A percentile compares a stretch with the other conserved stretches of the same genome.
Conservation (phyloP, 140 eudicot genomes). For the Erigeron philadelphicus region DNA sequence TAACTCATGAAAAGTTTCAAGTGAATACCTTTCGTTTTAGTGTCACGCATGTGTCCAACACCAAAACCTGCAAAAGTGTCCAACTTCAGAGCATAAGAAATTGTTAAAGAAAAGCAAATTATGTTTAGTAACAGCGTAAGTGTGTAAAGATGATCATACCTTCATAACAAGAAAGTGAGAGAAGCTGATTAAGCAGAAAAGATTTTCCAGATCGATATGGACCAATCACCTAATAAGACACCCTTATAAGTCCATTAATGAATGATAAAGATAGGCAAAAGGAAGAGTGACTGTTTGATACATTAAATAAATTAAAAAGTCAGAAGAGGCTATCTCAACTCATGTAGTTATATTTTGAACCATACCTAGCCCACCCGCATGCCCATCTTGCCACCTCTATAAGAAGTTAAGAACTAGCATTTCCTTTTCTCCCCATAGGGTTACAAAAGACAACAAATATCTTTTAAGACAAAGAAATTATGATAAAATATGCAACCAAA, state of each 20-base stretch:
- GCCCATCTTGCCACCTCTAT: conserved; percentile 10
- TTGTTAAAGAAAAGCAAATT: conserved; percentile 21
- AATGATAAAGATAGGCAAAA: background rate
- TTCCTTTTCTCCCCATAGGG: background rate
- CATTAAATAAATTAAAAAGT: background rate
- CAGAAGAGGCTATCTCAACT: background rate
- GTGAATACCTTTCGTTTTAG: conserved; percentile 83
- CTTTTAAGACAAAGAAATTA: background rate
- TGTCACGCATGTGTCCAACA: conserved; percentile 99
- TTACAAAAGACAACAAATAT: background rate
- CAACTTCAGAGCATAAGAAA: conserved; percentile 23
- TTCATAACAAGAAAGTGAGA: conserved; percentile 88
- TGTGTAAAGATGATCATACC: conserved; percentile 41
- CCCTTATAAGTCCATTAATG: conserved; percentile 10
- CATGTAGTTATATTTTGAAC: background rate
- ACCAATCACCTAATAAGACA: conserved; percentile 80
- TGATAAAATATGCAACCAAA: conserved; percentile 2
- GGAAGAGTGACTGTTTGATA: background rate
- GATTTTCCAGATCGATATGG: conserved; percentile 99
- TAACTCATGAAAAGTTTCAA: background rate
- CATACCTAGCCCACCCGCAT: background rate
- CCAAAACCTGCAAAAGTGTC: conserved; percentile 75
- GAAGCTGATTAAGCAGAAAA: conserved; percentile 92
- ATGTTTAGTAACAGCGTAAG: conserved; percentile 1
- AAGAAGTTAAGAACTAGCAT: background rate